phyloP scores from a whole-genome alignment of 805 yeast genomes.

The Schizosaccharomyces japonicus region DNA sequence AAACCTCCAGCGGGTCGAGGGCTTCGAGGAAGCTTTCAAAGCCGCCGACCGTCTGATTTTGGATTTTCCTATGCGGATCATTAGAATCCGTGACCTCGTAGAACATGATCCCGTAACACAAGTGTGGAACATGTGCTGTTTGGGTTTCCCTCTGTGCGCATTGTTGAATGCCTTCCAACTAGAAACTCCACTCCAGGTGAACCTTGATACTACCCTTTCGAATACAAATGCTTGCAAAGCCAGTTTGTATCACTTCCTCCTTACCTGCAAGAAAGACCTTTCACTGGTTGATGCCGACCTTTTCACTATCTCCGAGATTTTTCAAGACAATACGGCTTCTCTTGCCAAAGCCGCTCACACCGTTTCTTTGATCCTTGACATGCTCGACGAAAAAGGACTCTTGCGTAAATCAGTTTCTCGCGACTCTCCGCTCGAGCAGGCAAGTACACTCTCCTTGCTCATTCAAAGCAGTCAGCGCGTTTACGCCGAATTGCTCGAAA shows the following conservation, averaged over 20 bases:
- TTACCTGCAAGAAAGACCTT: constrained; percentile 59
- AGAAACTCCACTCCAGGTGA: constrained; percentile 22
- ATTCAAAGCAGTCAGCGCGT: constrained; percentile 50
- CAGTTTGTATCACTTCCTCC: constrained; percentile 69
- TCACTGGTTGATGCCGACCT: constrained; percentile 48
- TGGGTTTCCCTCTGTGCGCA: constrained; percentile 77
- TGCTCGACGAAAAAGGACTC: no score
- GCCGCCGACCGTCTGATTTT: background rate
- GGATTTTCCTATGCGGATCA: background rate
- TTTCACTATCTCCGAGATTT: constrained; percentile 76
- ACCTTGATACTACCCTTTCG: constrained; percentile 14
- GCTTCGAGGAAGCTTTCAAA: background rate
- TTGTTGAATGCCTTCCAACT: constrained; percentile 40
- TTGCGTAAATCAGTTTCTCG: no score
- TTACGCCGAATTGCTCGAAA: constrained; percentile 58
- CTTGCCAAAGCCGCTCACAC: constrained; percentile 52
- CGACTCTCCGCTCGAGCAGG: no score
- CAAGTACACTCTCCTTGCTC: constrained; percentile 9
- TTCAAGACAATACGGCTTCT: constrained; percentile 57
- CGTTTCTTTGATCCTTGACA: constrained; percentile 36
- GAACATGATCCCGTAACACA: constrained; percentile 67
- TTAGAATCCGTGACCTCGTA: background rate
- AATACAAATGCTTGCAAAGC: constrained; percentile 35
- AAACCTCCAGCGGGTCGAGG: background rate
- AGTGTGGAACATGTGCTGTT: constrained; percentile 66